Conservation (phyloP, 2,329 filamentous ascomycete species). For the Beauveria caledonica region DNA sequence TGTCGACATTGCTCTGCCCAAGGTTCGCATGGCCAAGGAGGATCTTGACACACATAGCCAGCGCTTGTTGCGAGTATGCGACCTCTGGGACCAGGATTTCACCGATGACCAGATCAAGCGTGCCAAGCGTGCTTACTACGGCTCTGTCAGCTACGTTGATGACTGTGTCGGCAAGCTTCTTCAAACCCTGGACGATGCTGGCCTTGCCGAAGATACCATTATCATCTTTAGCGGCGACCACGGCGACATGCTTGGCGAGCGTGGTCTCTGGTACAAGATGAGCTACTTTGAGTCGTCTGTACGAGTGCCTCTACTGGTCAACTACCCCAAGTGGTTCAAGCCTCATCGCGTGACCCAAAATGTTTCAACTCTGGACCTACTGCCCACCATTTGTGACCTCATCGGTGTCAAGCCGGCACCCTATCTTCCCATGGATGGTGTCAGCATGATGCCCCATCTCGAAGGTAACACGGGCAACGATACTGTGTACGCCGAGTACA, state of each 20-base stretch:
- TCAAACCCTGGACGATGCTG: constrained; percentile 67
- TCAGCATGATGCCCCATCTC: constrained; percentile 73
- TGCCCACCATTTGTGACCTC: constrained; percentile 81
- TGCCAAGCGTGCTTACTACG: constrained; percentile 84
- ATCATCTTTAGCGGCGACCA: constrained; percentile 91
- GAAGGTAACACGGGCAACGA: constrained; percentile 59
- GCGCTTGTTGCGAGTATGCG: constrained; percentile 77
- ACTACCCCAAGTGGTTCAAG: constrained; percentile 66
- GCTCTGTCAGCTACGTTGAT: constrained; percentile 87
- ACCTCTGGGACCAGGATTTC: constrained; percentile 77
- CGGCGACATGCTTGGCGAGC: constrained; percentile 92
- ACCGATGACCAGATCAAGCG: constrained; percentile 78
- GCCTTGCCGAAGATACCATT: constrained; percentile 77
- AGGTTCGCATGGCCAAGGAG: constrained; percentile 68
- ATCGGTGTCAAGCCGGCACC: constrained; percentile 62
- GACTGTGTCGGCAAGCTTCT: constrained; percentile 83
- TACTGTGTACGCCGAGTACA: constrained; percentile 91
- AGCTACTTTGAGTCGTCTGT: constrained; percentile 89
- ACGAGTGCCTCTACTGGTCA: constrained; percentile 78
- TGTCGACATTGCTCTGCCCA: constrained; percentile 78
- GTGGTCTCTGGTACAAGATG: constrained; percentile 96
- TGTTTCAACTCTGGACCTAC: constrained; percentile 83
- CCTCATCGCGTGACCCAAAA: constrained; percentile 73
- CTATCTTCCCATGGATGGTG: constrained; percentile 76
- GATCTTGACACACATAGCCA: constrained; percentile 81